These are phyloP conservation scores for Sugiyamaella paludigena DNA, from an alignment of 1,139 yeast species.

Conservation along the genomic window DNA sequence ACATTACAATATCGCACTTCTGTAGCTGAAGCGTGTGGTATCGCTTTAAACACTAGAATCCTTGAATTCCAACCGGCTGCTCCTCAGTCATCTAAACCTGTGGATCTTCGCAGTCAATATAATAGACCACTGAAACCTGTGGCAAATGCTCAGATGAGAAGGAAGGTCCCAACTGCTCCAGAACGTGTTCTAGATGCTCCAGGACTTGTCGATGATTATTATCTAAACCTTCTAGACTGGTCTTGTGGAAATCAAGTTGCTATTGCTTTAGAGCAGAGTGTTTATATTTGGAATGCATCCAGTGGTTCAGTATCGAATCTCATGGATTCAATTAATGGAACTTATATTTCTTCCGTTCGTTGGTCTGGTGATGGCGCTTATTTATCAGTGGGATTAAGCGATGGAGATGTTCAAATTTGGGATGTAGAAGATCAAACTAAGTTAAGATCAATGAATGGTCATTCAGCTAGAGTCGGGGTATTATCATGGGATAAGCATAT, in stretches of 20 bases:
- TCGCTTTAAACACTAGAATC: constrained; percentile 79
- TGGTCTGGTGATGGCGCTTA: constrained; percentile 96
- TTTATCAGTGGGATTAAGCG: constrained; percentile 77
- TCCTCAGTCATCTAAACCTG: constrained; percentile 65
- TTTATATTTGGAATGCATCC: constrained; percentile 91
- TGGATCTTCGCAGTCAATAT: constrained; percentile 48
- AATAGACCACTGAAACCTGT: constrained; percentile 47
- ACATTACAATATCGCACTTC: constrained; percentile 59
- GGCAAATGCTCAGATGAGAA: constrained; percentile 52
- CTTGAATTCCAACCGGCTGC: constrained; percentile 85
- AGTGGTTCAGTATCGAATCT: constrained; percentile 75
- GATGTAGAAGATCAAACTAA: constrained; percentile 77
- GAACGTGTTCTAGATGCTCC: constrained; percentile 96
- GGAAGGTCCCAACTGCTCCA: constrained; percentile 84
- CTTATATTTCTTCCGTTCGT: constrained; percentile 65
- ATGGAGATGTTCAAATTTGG: constrained; percentile 90
- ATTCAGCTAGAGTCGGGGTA: constrained; percentile 74
- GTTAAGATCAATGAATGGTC: constrained; percentile 73
- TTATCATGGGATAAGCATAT: constrained; percentile 84
- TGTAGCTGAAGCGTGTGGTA: constrained; percentile 93
- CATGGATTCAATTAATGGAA: constrained; percentile 49
- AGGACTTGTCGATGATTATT: constrained; percentile 89
- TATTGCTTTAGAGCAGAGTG: constrained; percentile 79
- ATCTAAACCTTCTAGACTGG: constrained; percentile 86
- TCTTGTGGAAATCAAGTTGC: constrained; percentile 80